Base-by-base conservation (phyloP, 2,329 filamentous ascomycete species). In the Microcyclosporella mali region DNA sequence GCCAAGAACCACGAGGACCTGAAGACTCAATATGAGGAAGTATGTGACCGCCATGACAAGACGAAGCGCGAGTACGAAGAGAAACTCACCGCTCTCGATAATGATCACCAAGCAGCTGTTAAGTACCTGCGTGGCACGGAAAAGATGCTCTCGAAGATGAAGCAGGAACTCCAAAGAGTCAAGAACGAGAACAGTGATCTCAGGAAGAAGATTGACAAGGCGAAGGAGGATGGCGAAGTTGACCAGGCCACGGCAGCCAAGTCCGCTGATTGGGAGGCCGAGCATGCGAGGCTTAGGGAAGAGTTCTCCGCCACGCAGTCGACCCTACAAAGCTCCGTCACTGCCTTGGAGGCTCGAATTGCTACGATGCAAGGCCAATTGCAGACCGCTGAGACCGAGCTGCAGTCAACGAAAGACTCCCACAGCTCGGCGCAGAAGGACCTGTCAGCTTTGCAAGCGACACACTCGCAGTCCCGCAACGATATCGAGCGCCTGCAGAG, bases 141-240 rank as follows among this genome's bases (percentile, higher is more conserved):
- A 68, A 97, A 95, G 76, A 95, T 98, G 88, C 78, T 98, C 37
- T 89, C 92, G 67, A 90, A 94, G 66, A 90, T 98, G 75, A 97
- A 97, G 71, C 88, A 95, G 59, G 92, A 98, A 68, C 74, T 98
- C n/a, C 76, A 84, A 41, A 86, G 88, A 45, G 92, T 94, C 69
- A 97, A 97, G 74, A 70, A 80, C 10, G 85, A 92, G 48, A 95
- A 95, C 59, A 71, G 75, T 14, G 84, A 85, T 47, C 73, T 98
- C 31, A 89, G 92, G 65, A 77, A 81, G 35, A 88, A 95, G 58
- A 71, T 95, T n/a, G 63, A 65, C 40, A 79, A 58, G 33, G 49
- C 55, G 29, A 53, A 53, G 29, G 57, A 59, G 6, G 56, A 54
- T 19, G 39, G 38, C 15, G 51, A 52, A 21, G 47, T 41, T 10